Percentiles rank a stretch among this genome's conserved stretches.
Evolutionary conservation across 139 green algal species (phyloP).

Genomic region (Nannochloris sp.): DNA sequence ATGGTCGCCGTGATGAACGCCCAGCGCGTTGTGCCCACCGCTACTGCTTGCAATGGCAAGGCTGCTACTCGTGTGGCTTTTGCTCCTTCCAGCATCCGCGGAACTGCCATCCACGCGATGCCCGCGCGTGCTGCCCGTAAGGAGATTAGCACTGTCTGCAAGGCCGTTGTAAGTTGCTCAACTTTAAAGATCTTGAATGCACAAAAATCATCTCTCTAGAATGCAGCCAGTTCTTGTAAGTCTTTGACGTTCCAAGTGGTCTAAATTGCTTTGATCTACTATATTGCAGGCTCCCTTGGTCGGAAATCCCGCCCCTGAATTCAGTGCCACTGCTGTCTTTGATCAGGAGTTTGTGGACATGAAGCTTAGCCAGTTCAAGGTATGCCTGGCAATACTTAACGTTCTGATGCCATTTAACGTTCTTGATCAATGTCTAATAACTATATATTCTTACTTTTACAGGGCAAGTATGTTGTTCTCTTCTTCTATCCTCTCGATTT

Average conservation of each 20-base stretch:
- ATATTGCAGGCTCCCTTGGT: constrained; percentile 52
- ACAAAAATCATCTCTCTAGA: constrained; percentile 3
- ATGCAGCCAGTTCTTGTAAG: too few relatives aligned
- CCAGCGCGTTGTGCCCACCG: background rate
- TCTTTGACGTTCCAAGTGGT: background rate
- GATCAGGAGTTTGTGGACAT: constrained; percentile 94
- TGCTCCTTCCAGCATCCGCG: background rate
- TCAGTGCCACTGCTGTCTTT: constrained; percentile 81
- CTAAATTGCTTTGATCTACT: background rate
- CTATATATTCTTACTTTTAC: constrained; percentile 7
- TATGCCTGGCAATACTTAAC: background rate
- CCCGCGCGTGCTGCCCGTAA: constrained; percentile 4
- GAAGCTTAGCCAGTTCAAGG: constrained; percentile 81
- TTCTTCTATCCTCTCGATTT: constrained; percentile 99
- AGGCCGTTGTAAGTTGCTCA: constrained; percentile 1
- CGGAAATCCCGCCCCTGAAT: constrained; percentile 80
- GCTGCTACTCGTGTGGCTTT: background rate
- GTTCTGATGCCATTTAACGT: background rate
- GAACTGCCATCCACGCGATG: background rate
- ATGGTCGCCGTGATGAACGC: background rate
- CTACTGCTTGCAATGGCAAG: background rate
- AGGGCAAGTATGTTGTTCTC: constrained; percentile 96
- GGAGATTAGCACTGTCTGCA: background rate
- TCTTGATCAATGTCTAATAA: background rate
- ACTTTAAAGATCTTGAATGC: too few relatives aligned